Base-by-base conservation (phyloP, 2,329 filamentous ascomycete species). In the Decorospora gaudefroyi region DNA sequence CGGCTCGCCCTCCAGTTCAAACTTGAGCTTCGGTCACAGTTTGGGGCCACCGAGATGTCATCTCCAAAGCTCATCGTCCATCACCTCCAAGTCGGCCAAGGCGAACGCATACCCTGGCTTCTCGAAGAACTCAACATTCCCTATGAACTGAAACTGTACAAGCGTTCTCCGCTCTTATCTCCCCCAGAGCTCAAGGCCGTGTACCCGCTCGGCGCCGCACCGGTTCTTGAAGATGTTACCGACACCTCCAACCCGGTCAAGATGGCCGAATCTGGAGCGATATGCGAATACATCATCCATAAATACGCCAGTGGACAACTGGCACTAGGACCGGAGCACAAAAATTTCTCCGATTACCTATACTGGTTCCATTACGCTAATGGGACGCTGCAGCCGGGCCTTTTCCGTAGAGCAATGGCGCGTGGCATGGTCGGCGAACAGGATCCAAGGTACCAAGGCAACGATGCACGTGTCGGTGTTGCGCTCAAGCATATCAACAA, bases 281-380 rank as follows among this genome's bases (percentile, higher is more conserved):
- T 78, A 48, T 70, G 78, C 31, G 82, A 87, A 42, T 87, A 86
- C 69, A 79, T 87, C 57, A 71, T 78, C 47, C 67, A 75, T 55
- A 77, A 76, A 30, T 72, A 85, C 40, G 67, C 49, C 22, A 49
- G 61, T 4, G 80, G 81, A 4, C 68, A 65, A 9, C 69, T 86
- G 0, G 68, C 75, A 7, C 53, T 83, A 0, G 34, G 56, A 0
- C 76, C 78, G 0, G 54, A 62, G 0, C 67, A 80, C 36, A 64
- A 73, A 11, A 72, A 74, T 30, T 87, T 83, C 51, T 70, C 80
- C 2, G 76, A 83, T 36, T 87, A 82, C 51, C 59, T 87, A 1
- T 85, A 82, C 71, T 87, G 82, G 82, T 79, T 81, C 58, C 80
- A 86, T 61, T 85, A 76, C 62, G 70, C 73, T 6, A 72, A 75